Percentiles rank a stretch among this genome's conserved stretches.
Evolutionary conservation across 2,329 filamentous ascomycete species (phyloP).

Genomic region (Ophiocordyceps robertsii): DNA sequence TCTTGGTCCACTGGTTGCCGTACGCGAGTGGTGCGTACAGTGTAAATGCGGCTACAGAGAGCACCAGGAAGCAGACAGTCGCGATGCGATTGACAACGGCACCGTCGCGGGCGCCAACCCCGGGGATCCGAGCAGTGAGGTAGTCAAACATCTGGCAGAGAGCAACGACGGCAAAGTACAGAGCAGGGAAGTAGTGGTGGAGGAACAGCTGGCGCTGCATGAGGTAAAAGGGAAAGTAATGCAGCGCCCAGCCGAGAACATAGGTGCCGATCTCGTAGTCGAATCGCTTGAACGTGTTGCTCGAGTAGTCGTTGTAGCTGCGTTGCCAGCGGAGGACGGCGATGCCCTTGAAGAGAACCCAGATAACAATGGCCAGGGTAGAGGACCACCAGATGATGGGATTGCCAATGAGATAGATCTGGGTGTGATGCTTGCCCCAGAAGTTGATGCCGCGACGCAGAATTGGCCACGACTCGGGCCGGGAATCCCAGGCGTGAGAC

Average conservation of each 20-base stretch:
- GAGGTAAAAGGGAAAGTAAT: conserved; percentile 97
- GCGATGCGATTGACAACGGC: conserved; percentile 63
- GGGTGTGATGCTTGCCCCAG: conserved; percentile 87
- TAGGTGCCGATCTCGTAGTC: conserved; percentile 91
- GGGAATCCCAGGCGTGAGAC: conserved; percentile 95
- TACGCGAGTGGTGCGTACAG: conserved; percentile 86
- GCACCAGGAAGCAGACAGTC: conserved; percentile 58
- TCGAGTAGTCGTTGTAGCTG: conserved; percentile 74
- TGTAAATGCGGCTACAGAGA: conserved; percentile 64
- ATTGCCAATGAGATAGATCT: conserved; percentile 94
- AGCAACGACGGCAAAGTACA: conserved; percentile 87
- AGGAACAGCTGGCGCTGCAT: conserved; percentile 98
- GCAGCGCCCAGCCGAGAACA: conserved; percentile 88
- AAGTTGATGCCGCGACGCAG: conserved; percentile 96
- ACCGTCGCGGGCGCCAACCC: conserved; percentile 49
- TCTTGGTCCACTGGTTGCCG: conserved; percentile 86
- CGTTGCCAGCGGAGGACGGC: conserved; percentile 90
- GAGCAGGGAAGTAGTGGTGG: conserved; percentile 94
- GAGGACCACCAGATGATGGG: conserved; percentile 91
- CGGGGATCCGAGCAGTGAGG: conserved; percentile 55
- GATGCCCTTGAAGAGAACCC: conserved; percentile 73
- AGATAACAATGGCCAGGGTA: conserved; percentile 62
- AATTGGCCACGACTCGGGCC: conserved; percentile 84
- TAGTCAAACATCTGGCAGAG: conserved; percentile 88
- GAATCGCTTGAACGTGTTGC: conserved; percentile 82